Evolutionary conservation across 2,329 filamentous ascomycete genomes (phyloP).

Genomic region (Arthrobotrys megalospora): DNA sequence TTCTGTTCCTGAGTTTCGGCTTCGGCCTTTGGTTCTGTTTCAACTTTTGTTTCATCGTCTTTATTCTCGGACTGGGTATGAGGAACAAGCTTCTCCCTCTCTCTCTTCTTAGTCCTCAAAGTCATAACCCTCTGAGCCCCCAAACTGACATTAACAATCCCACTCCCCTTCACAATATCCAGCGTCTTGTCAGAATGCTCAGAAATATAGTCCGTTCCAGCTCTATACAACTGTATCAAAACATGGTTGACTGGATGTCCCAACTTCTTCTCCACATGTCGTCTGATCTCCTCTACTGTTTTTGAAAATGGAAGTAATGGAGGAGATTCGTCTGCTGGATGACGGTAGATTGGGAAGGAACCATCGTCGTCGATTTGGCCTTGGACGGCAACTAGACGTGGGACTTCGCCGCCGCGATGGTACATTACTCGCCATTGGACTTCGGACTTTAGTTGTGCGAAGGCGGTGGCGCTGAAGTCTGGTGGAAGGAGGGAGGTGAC

Average conservation of each 20-base stretch:
- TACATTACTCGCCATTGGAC: constrained; percentile 92
- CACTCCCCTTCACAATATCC: constrained; percentile 85
- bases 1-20: neutral
- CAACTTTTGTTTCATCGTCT: constrained; percentile 4
- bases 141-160: constrained; percentile 93
- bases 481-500: constrained; percentile 78
- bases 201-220: constrained; percentile 89
- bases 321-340: constrained; percentile 90
- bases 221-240: constrained; percentile 92
- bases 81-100: constrained; percentile 66
- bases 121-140: constrained; percentile 92
- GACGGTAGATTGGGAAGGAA: constrained; percentile 88
- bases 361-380: constrained; percentile 79
- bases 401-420: constrained; percentile 91
- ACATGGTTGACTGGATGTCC: constrained; percentile 91
- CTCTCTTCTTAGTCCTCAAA: constrained; percentile 82
- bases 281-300: constrained; percentile 78
- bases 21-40: neutral
- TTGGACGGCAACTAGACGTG: constrained; percentile 90
- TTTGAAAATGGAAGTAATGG: constrained; percentile 82
- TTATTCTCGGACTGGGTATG: constrained; percentile 24
- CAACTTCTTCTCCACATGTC: constrained; percentile 78
- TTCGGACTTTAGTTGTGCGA: constrained; percentile 80
- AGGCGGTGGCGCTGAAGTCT: constrained; percentile 74
- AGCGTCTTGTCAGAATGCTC: constrained; percentile 98